Base-by-base conservation (phyloP, 2,329 filamentous ascomycete species). In the Shiraia sp. region DNA sequence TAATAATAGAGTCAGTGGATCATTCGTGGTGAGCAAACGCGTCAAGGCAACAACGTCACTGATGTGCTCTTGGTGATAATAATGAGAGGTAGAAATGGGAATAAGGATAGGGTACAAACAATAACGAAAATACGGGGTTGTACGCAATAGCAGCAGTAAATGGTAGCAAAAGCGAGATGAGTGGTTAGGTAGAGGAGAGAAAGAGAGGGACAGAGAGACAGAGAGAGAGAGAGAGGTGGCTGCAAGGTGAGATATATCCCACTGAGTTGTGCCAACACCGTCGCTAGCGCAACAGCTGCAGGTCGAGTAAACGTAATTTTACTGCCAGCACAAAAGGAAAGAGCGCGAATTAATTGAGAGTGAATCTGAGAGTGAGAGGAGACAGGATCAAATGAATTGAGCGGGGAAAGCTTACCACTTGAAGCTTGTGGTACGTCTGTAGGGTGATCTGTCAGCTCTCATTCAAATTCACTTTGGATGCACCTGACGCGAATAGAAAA, bases 341-440 rank as follows among this genome's bases (percentile, higher is more conserved):
- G 32, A 36, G 40, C 16, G 33, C 42, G 35, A 31, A 23, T 34
- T 47, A 40, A 47, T 17, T 17, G 14, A 34, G 47, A 53, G 41
- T 27, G 42, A 47, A 49, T 37, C 58, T 63, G 59, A 64, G 19
- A 22, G 19, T 22, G 19, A 22, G 19, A 22, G 19, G 8, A 8
- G 19, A 22, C 4, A 22, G 4, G 19, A 22, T 22, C 8, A 22
- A 8, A 22, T 22, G 8, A 22, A 22, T 4, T 22, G 19, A 63
- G 49, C 41, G 42, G 48, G 57, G 13, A 42, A 46, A 12, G 39
- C 86, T 75, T 85, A 90, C 87, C 73, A 90, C 79, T 78, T 89
- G 85, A 58, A 88, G 84, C 75, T 86, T 86, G 62, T 86, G 83
- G 63, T 84, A 77, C 49, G 81, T 79, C 81, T 87, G 60, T 54